phyloP scores from a whole-genome alignment of 2,329 filamentous ascomycete genomes.

The Elsinoe perseae region DNA sequence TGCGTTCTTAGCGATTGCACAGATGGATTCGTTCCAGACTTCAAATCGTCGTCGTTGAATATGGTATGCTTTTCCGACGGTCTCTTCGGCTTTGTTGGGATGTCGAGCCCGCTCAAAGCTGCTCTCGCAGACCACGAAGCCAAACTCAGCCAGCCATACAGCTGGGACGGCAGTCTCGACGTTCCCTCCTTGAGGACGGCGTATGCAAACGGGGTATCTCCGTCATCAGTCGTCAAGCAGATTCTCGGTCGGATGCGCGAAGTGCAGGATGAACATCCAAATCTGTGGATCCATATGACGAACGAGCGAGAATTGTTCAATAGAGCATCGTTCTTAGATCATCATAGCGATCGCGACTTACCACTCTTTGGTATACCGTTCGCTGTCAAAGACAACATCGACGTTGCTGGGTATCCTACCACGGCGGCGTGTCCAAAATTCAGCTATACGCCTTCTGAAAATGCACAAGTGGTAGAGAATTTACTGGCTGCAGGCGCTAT shows the following conservation, averaged over 20 bases:
- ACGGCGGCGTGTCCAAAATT: conserved; percentile 47
- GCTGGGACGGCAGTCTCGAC: conserved; percentile 37
- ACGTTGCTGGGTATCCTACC: conserved; percentile 44
- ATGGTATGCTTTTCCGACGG: conserved; percentile 46
- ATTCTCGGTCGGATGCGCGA: conserved; percentile 43
- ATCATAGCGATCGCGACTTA: conserved; percentile 1
- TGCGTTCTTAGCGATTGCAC: conserved; percentile 47
- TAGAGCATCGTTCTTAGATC: background rate
- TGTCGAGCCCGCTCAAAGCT: conserved; percentile 33
- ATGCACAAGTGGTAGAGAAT: conserved; percentile 45
- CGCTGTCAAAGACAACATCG: conserved; percentile 50
- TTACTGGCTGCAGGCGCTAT: conserved; percentile 47
- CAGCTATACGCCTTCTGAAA: conserved; percentile 40
- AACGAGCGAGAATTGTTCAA: conserved; percentile 28
- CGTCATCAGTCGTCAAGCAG: conserved; percentile 29
- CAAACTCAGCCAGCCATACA: conserved; percentile 23
- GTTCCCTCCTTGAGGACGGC: conserved; percentile 37
- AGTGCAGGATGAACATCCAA: conserved; percentile 41
- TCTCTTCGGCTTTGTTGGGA: conserved; percentile 43
- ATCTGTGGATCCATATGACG: conserved; percentile 46
- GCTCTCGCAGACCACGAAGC: conserved; percentile 25
- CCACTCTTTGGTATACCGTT: conserved; percentile 52
- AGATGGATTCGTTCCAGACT: conserved; percentile 42
- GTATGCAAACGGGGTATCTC: conserved; percentile 38
- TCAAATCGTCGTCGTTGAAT: conserved; percentile 42